Evolutionary conservation across 169 alveolate genomes (phyloP).

Genomic region (Eimeria sp.): DNA sequence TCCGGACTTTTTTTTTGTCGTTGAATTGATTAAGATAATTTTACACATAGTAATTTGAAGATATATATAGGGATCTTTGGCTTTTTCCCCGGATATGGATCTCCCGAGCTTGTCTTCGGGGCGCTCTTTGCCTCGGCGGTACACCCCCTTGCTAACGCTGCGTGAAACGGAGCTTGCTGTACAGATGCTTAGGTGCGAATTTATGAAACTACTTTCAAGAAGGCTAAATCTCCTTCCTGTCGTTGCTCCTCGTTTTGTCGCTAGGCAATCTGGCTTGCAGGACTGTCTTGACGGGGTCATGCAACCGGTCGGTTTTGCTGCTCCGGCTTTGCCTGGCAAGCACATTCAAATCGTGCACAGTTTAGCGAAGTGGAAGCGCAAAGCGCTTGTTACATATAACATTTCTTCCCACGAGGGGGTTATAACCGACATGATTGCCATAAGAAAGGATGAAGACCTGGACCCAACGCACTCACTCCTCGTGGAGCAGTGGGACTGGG

Average conservation of each 20-base stretch:
- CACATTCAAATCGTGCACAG: slow-evolving; percentile 54
- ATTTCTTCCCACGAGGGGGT: slow-evolving; percentile 15
- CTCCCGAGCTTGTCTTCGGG: background rate
- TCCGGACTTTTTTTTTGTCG: background rate
- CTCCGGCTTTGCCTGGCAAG: background rate
- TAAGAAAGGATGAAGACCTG: slow-evolving; percentile 34
- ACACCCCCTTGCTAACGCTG: slow-evolving; percentile 24
- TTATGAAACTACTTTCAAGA: background rate
- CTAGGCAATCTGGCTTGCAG: slow-evolving; percentile 45
- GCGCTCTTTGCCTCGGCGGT: slow-evolving; percentile 1
- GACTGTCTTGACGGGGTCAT: slow-evolving; percentile 40
- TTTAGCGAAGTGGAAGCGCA: slow-evolving; percentile 66
- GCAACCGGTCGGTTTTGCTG: slow-evolving; percentile 21
- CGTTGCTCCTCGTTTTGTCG: slow-evolving; percentile 55
- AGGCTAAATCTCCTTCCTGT: slow-evolving; percentile 20
- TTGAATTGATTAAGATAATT: background rate
- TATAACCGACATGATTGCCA: slow-evolving; percentile 36
- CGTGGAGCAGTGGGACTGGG: slow-evolving; percentile 77
- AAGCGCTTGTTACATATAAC: background rate
- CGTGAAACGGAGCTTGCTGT: slow-evolving; percentile 68
- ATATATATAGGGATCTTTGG: background rate
- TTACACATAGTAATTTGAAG: background rate
- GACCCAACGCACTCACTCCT: slow-evolving; percentile 51
- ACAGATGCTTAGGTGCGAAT: background rate
- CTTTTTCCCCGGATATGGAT: background rate